phyloP scores from a whole-genome alignment of 2,329 filamentous ascomycete genomes.

The Teratosphaeriaceae sp. region DNA sequence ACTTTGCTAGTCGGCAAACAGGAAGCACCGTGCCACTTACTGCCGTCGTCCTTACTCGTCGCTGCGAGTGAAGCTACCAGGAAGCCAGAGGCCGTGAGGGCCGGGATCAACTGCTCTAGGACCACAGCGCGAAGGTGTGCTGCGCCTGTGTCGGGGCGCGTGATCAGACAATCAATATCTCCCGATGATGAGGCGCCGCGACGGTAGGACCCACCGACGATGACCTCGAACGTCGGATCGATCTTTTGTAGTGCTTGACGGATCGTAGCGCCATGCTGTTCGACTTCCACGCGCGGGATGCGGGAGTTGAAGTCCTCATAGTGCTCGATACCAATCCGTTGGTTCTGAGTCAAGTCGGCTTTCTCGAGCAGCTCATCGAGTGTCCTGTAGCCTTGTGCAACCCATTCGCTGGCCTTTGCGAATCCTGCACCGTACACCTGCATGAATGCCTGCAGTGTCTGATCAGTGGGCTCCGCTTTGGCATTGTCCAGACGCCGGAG shows the following conservation, averaged over 20 bases:
- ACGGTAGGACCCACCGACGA: constrained; percentile 78
- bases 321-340: constrained; percentile 69
- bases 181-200: constrained; percentile 67
- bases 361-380: constrained; percentile 61
- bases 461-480: constrained; percentile 58
- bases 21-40: constrained; percentile 86
- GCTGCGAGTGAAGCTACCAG: constrained; percentile 62
- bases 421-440: constrained; percentile 73
- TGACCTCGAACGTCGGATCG: constrained; percentile 60
- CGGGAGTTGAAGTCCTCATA: constrained; percentile 72
- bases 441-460: constrained; percentile 61
- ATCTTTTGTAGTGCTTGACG: constrained; percentile 50
- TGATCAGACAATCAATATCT: constrained; percentile 83
- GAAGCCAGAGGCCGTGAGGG: constrained; percentile 56
- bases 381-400: constrained; percentile 65
- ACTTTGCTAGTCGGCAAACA: constrained; percentile 54
- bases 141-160: constrained; percentile 54
- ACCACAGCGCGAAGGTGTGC: constrained; percentile 55
- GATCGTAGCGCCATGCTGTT: constrained; percentile 61
- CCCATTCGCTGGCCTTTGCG: constrained; percentile 65
- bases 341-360: constrained; percentile 60
- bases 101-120: constrained; percentile 56
- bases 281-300: constrained; percentile 72
- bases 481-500: constrained; percentile 68
- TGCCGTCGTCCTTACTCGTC: constrained; percentile 49